A percentile compares a stretch with the other conserved stretches of the same genome.
Evolutionary conservation across 2,329 filamentous ascomycete species (phyloP).

Genomic region (Ophiocordyceps camponoti-rufipedis): DNA sequence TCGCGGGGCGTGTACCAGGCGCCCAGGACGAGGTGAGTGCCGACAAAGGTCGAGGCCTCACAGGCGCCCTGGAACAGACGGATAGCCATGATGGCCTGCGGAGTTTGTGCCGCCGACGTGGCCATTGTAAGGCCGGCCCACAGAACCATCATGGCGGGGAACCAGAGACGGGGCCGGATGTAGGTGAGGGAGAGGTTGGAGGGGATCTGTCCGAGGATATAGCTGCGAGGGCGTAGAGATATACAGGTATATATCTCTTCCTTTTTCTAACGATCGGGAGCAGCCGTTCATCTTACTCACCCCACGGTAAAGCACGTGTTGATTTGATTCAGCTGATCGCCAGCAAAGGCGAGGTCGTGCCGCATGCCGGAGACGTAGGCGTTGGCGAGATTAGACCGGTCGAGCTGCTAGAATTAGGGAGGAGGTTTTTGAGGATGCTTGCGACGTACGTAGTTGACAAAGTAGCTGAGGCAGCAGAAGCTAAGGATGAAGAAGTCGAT

Average conservation of each 20-base stretch:
- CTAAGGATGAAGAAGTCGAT: conserved; percentile 47
- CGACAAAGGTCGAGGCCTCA: conserved; percentile 20
- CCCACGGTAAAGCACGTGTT: conserved; percentile 18
- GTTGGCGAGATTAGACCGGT: conserved; percentile 20
- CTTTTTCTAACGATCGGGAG: too few species aligned
- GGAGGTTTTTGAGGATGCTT: background rate
- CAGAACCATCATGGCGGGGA: conserved; percentile 42
- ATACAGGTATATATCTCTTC: too few species aligned
- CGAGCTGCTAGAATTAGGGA: conserved; percentile 8
- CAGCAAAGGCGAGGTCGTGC: conserved; percentile 26
- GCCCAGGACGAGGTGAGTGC: conserved; percentile 23
- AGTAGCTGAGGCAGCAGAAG: conserved; percentile 42
- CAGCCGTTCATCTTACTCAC: conserved; percentile 6
- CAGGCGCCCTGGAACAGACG: conserved; percentile 20
- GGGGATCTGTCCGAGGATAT: conserved; percentile 39
- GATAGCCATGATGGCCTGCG: conserved; percentile 17
- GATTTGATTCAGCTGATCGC: conserved; percentile 21
- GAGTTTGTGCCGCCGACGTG: conserved; percentile 19
- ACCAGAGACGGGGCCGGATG: conserved; percentile 43
- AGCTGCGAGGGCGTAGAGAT: conserved; percentile 6
- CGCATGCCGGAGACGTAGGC: conserved; percentile 26
- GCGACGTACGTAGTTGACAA: conserved; percentile 30
- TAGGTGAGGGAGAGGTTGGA: conserved; percentile 45
- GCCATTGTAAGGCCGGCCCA: conserved; percentile 48
- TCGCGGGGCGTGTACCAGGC: conserved; percentile 43